Evolutionary conservation across 2,329 filamentous ascomycete genomes (phyloP).

Genomic region (Aspergillus awamori): DNA sequence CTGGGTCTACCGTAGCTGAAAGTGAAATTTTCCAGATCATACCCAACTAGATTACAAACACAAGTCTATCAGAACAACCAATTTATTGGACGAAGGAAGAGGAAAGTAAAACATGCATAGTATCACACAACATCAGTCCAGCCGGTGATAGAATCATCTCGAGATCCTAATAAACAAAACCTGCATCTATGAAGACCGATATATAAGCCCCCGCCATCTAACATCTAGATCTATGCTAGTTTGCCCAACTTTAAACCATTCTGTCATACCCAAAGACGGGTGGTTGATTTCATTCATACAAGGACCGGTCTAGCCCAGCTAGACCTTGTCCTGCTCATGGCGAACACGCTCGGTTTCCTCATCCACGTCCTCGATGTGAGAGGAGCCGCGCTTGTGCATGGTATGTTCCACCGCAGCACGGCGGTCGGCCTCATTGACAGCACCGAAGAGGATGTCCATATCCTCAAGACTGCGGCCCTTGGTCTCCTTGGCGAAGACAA

Average conservation of each 20-base stretch:
- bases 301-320: not conserved
- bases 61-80: too few species aligned
- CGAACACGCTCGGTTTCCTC: slow-evolving; percentile 10
- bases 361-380: slow-evolving; percentile 27
- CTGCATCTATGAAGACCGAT: not conserved
- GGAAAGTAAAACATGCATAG: not conserved
- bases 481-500: slow-evolving; percentile 44
- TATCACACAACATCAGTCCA: not conserved
- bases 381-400: slow-evolving; percentile 28
- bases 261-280: not conserved
- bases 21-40: too few species aligned
- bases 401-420: slow-evolving; percentile 30
- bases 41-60: not conserved
- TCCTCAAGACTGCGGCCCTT: slow-evolving; percentile 44
- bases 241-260: not conserved
- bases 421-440: slow-evolving; percentile 27
- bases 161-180: not conserved
- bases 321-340: slow-evolving; percentile 13
- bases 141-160: not conserved
- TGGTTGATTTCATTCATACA: not conserved
- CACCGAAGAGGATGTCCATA: slow-evolving; percentile 40
- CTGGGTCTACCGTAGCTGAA: too few species aligned
- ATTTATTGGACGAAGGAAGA: not conserved
- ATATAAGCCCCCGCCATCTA: not conserved
- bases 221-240: not conserved